Evolutionary conservation across 148 eudicot genomes (phyloP).

Genomic region (Rhododendron molle): DNA sequence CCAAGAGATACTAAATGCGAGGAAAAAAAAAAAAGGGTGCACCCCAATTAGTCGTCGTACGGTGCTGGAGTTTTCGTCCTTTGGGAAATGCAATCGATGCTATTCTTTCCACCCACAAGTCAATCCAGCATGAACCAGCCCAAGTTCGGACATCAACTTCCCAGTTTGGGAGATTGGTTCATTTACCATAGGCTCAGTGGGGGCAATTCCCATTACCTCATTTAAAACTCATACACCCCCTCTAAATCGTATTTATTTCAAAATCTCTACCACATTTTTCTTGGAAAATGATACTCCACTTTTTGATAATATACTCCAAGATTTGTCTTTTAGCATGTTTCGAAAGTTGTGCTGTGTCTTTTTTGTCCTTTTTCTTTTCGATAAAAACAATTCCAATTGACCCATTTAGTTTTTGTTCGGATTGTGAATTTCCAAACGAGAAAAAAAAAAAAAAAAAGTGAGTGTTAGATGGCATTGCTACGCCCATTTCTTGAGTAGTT

Average conservation of each 20-base stretch:
- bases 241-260: neutral
- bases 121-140: neutral
- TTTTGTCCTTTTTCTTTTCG: too few relatives aligned
- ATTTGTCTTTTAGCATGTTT: neutral
- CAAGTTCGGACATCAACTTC: neutral
- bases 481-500: neutral
- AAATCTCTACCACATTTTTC: neutral
- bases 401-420: neutral
- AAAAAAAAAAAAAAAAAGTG: neutral
- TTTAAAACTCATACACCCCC: neutral
- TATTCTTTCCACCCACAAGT: neutral
- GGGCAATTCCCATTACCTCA: neutral
- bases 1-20: neutral
- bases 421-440: neutral
- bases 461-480: neutral
- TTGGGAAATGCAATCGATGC: neutral
- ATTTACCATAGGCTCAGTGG: neutral
- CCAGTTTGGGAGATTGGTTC: neutral
- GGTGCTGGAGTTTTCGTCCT: neutral
- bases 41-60: neutral
- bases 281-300: neutral
- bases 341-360: neutral
- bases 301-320: neutral
- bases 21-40: too few relatives aligned
- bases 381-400: neutral